A percentile compares a stretch with the other conserved stretches of the same genome.
Evolutionary conservation across 2,329 filamentous ascomycete species (phyloP).

Genomic region (Chaetomium globosum): DNA sequence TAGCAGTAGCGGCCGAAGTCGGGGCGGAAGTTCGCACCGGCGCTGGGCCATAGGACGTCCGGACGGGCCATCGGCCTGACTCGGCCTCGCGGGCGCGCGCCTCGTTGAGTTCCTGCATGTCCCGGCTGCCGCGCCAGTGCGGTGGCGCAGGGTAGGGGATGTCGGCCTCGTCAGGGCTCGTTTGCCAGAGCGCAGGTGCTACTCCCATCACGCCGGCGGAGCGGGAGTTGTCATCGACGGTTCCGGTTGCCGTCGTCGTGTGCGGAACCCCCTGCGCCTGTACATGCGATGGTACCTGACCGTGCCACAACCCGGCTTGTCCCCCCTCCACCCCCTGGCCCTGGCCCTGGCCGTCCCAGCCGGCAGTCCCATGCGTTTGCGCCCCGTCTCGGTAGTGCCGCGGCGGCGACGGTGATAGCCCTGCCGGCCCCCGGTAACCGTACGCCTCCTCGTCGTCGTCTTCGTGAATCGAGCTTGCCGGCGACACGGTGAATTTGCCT

Average conservation of each 20-base stretch:
- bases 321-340: neutral
- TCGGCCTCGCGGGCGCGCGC: slow-evolving; percentile 29
- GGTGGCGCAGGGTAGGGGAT: slow-evolving; percentile 20
- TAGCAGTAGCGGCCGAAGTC: neutral
- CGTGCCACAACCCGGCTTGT: slow-evolving; percentile 9
- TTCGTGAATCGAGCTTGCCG: slow-evolving; percentile 34
- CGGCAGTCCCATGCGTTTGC: slow-evolving; percentile 2
- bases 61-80: slow-evolving; percentile 15
- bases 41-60: slow-evolving; percentile 30
- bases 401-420: slow-evolving; percentile 20
- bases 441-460: slow-evolving; percentile 10
- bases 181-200: slow-evolving; percentile 18
- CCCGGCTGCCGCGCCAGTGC: slow-evolving; percentile 31
- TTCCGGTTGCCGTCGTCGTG: neutral
- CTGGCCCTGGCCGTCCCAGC: neutral
- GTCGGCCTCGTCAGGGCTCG: slow-evolving; percentile 14
- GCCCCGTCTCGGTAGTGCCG: slow-evolving; percentile 10
- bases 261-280: neutral
- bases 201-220: neutral
- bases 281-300: neutral
- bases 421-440: neutral
- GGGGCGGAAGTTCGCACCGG: slow-evolving; percentile 1
- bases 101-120: slow-evolving; percentile 31
- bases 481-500: slow-evolving; percentile 30
- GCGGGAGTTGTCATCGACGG: neutral